phyloP scores from a whole-genome alignment of 2,329 filamentous ascomycete species.

The Aspergillus piperis region DNA sequence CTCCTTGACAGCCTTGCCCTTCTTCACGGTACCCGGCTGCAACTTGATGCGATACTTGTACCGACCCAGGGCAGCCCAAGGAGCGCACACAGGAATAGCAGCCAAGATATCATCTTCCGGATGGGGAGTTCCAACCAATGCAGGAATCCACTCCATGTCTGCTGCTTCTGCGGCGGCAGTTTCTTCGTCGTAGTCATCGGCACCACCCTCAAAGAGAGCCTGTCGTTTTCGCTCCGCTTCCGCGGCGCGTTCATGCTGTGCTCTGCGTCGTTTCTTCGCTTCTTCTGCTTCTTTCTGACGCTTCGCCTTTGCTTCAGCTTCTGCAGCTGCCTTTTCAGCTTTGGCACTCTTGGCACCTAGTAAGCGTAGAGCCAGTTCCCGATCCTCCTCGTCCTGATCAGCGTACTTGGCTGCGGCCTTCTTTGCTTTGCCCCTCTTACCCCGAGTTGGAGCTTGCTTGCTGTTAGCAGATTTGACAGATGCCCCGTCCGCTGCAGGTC shows the following conservation, averaged over 20 bases:
- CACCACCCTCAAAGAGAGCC: constrained; percentile 69
- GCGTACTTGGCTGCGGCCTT: constrained; percentile 89
- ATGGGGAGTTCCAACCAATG: constrained; percentile 72
- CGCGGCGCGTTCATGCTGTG: constrained; percentile 77
- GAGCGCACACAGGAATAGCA: constrained; percentile 63
- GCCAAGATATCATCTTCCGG: constrained; percentile 73
- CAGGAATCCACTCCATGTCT: constrained; percentile 62
- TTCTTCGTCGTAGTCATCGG: constrained; percentile 62
- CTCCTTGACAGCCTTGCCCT: constrained; percentile 91
- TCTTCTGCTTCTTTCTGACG: constrained; percentile 72
- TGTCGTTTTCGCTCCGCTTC: constrained; percentile 64
- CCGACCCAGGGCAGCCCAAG: constrained; percentile 62
- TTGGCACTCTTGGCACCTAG: constrained; percentile 66
- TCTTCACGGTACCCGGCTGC: constrained; percentile 86
- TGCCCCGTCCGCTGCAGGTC: constrained; percentile 16
- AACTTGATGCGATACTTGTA: constrained; percentile 96
- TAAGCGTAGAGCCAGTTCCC: constrained; percentile 77
- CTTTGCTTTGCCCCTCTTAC: constrained; percentile 80
- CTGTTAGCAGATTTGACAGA: constrained; percentile 21
- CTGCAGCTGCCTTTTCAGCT: constrained; percentile 65
- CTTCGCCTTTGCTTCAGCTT: constrained; percentile 61
- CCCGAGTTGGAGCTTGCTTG: constrained; percentile 53
- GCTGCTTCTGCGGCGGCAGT: constrained; percentile 47
- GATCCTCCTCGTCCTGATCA: constrained; percentile 92
- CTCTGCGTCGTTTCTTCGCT: constrained; percentile 71